phyloP scores from a whole-genome alignment of 805 yeast species.

The Suhomyces vadensis region DNA sequence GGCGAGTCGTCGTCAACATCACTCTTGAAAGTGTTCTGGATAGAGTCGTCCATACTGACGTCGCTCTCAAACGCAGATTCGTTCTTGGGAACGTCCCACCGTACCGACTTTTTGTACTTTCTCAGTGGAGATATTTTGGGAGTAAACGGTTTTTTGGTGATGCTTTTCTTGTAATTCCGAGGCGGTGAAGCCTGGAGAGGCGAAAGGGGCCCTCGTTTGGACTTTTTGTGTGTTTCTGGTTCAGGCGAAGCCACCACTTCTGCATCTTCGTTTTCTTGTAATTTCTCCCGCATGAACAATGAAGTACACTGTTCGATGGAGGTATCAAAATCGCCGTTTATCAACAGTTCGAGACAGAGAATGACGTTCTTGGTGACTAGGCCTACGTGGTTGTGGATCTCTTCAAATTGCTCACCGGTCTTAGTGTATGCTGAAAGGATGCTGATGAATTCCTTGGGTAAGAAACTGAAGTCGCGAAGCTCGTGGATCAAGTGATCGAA shows the following conservation, averaged over 20 bases:
- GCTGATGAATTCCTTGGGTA: conserved; percentile 11
- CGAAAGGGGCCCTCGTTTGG: conserved; percentile 25
- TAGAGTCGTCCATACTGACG: conserved; percentile 31
- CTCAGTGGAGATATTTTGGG: conserved; percentile 9
- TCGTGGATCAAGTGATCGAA: conserved; percentile 49
- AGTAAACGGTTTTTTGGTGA: conserved; percentile 13
- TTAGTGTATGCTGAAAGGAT: background rate
- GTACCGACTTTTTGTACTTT: conserved; percentile 9
- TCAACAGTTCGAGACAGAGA: conserved; percentile 20
- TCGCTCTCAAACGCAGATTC: conserved; percentile 27
- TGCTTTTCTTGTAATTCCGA: conserved; percentile 18
- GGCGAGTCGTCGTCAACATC: conserved; percentile 35
- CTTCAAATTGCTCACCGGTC: background rate
- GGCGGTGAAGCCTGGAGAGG: conserved; percentile 32
- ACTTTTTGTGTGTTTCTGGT: background rate
- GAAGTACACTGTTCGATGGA: conserved; percentile 33
- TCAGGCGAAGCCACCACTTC: background rate
- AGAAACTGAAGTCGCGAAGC: conserved; percentile 17
- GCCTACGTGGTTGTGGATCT: conserved; percentile 2
- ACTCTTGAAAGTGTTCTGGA: conserved; percentile 16
- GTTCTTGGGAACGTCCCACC: conserved; percentile 13
- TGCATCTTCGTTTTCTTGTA: conserved; percentile 14
- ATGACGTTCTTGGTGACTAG: conserved; percentile 7
- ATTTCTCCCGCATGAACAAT: conserved; percentile 26
- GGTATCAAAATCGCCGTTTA: conserved; percentile 38